These are phyloP conservation scores for Toxicodendron radicans DNA, from an alignment of 345 rosid species.

Conservation along the genomic window DNA sequence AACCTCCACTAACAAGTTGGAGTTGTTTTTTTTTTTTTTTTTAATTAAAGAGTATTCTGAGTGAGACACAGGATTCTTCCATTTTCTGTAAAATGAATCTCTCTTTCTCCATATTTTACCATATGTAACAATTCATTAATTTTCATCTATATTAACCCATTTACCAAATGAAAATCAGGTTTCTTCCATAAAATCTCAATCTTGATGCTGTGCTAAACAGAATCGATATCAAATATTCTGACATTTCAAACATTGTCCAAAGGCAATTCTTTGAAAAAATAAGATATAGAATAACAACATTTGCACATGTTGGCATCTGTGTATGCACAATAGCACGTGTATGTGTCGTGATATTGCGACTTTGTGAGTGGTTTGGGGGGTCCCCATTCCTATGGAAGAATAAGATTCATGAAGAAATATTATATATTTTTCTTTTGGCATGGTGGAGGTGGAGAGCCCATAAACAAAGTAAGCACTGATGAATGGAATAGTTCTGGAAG, in stretches of 20 bases:
- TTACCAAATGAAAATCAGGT: neutral
- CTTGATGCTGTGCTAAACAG: neutral
- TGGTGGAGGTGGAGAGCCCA: slow-evolving; percentile 62
- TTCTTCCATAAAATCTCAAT: neutral
- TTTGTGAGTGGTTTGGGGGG: slow-evolving; percentile 51
- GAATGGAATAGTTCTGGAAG: slow-evolving; percentile 25
- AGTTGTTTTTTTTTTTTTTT: slow-evolving; percentile 9
- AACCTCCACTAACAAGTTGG: slow-evolving; percentile 44
- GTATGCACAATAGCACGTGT: slow-evolving; percentile 14
- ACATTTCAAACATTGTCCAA: slow-evolving; percentile 1
- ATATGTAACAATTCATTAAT: neutral
- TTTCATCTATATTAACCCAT: neutral
- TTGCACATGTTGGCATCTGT: slow-evolving; percentile 10
- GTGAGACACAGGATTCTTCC: slow-evolving; percentile 32
- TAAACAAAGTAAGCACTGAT: slow-evolving; percentile 28
- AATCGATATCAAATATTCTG: neutral
- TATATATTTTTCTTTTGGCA: slow-evolving; percentile 22
- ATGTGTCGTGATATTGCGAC: slow-evolving; percentile 17
- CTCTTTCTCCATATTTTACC: neutral
- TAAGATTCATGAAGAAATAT: slow-evolving; percentile 43
- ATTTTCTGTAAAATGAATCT: slow-evolving; percentile 14
- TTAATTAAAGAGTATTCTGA: slow-evolving; percentile 22
- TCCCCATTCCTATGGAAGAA: slow-evolving; percentile 37
- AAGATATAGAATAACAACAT: neutral
- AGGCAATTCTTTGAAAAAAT: neutral